Base-by-base conservation (phyloP, 495 filamentous ascomycete species). In the Monascus purpureus region DNA sequence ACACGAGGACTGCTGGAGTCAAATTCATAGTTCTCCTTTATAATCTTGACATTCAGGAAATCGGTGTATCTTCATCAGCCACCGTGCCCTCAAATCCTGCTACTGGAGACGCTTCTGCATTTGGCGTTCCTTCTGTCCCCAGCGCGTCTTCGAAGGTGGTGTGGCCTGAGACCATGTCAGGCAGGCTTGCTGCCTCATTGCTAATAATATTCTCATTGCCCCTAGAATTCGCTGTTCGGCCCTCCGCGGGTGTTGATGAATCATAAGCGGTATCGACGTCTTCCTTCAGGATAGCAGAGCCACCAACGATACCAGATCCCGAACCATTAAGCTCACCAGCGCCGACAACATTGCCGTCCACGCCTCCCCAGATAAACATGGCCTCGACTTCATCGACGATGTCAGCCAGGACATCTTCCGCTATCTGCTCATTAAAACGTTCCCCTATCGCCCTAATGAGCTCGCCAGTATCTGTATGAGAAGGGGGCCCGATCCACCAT, bases 341-440 rank as follows among this genome's bases (percentile, higher is more conserved):
- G 9, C 39, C 42, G 22, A 61, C 51, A 14, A 61, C 44, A 24
- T 61, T 46, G 17, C 53, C 53, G 20, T 63, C 55, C 13, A 59
- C 42, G n/a, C 53, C 54, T 13, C 61, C 56, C 61, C 61, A 65
- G 6, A 60, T 50, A 12, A 57, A 47, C 61, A 65, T 65, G 12
- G 61, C 61, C 28, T 88, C 82, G 28, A 88, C 78, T 51, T 95
- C 87, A 50, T 97, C 92, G 11, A 93, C 66, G 22, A 96, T 67
- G 52, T 95, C 88, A 44, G 84, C 93, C 23, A 87, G 62, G 6
- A 95, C 68, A 48, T 96, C 92, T 56, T 99, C 92, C 2, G 80
- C 87, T 40, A 96, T 88, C 59, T 95, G 87, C 51, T 96, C 90
- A 44, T 82, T 70, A 54, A 84, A 96, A 8, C 90, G 68, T 35